These are phyloP conservation scores for Leishmania amazonensis DNA, from an alignment of 208 protist species.

Conservation along the genomic window DNA sequence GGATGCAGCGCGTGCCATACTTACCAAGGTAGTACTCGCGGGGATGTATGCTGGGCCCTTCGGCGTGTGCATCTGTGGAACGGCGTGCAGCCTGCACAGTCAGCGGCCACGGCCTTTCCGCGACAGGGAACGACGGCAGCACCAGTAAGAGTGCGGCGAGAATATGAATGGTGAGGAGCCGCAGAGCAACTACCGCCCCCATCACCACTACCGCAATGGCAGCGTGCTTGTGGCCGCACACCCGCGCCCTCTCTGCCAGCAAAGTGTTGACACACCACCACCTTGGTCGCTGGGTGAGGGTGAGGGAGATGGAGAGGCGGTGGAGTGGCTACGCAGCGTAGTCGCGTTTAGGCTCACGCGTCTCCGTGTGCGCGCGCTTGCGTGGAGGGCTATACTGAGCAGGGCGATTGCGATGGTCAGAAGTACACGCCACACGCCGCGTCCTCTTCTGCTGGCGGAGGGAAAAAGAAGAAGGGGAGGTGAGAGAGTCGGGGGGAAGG, in stretches of 20 bases:
- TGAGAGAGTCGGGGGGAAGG: not conserved
- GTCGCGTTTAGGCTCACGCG: not conserved
- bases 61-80: not conserved
- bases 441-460: not conserved
- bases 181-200: not conserved
- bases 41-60: slow-evolving; percentile 1
- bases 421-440: not conserved
- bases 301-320: not conserved
- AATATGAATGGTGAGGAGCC: not conserved
- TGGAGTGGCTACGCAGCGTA: not conserved
- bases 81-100: not conserved
- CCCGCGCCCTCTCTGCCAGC: not conserved
- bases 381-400: not conserved
- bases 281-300: not conserved
- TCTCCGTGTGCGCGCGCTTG: not conserved
- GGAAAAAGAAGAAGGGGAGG: not conserved
- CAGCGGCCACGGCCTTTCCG: not conserved
- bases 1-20: slow-evolving; percentile 14
- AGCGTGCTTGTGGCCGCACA: not conserved
- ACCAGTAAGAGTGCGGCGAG: not conserved
- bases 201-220: not conserved
- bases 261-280: not conserved
- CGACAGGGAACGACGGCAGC: not conserved
- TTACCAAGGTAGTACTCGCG: slow-evolving; percentile 31
- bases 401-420: not conserved